Evolutionary conservation across 805 yeast genomes (phyloP), one percentile per base, ranked within the genome.

Genomic region (Candida incommunis): DNA sequence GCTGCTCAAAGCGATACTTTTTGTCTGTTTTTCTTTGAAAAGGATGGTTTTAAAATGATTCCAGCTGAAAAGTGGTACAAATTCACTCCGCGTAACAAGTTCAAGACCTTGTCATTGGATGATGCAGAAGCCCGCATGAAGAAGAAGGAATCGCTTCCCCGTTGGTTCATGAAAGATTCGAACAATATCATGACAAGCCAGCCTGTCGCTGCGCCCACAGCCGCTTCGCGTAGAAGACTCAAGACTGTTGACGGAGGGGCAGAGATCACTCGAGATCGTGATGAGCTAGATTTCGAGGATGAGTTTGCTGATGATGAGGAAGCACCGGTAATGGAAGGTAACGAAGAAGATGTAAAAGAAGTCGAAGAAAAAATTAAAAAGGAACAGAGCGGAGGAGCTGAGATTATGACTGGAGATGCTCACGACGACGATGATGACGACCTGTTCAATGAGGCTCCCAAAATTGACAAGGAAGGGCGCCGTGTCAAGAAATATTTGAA

Each of bases 261-360:
- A 61, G 53, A 53, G 61, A 31, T 60, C 62, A 31, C 64, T 56
- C 40, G 53, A 31, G 95, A 86, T 47, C 86, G 83, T 51, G 96
- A 88, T 51, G 96, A 87, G 57, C 66, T 92, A 56, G 98, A 90
- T 64, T 90, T 72, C 57, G 96, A 92, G 54, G 97, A 92, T 61
- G 96, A 88, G 61, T 92, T 92, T 64, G 96, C 92, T 23, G 98
- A 92, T 62, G 98, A 92, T 61, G 98, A 92, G 66, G 98, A 90
- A 61, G 97, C 97, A 1, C 98, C 98, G 23, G 83, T 92, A 48
- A 77, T 90, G 71, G 97, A 90, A 57, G 96, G 96, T 41, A 71
- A 88, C 49, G 97, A 90, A 58, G 96, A 92, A 57, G 97, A 92
- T 58, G 83, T 85, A 60, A 87, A 82, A 60, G 82, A 86, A 50